Evolutionary conservation across 306 rosid species (phyloP).

Genomic region (Prosopis cineraria): DNA sequence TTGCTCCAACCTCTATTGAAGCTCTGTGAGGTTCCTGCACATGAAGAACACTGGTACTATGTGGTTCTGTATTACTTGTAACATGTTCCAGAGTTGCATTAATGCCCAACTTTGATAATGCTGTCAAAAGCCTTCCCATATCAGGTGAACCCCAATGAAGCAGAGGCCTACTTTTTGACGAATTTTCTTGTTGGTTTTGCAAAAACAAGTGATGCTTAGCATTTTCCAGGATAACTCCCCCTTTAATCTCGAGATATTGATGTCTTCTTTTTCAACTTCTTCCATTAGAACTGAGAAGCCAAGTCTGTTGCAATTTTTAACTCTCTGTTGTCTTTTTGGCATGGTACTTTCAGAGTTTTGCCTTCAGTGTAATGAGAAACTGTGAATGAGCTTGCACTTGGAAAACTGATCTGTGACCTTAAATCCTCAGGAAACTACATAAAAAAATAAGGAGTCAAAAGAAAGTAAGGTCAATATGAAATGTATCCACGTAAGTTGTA

Average conservation of each 20-base stretch:
- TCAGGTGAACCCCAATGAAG: conserved; percentile 61
- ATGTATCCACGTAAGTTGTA: not conserved
- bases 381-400: conserved; percentile 43
- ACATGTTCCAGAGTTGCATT: conserved; percentile 44
- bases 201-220: conserved; percentile 53
- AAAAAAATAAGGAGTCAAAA: conserved; percentile 5
- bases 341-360: conserved; percentile 49
- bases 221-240: conserved; percentile 57
- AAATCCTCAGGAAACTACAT: conserved; percentile 66
- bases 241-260: conserved; percentile 59
- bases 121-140: conserved; percentile 53
- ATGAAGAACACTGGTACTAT: conserved; percentile 31
- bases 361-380: conserved; percentile 59
- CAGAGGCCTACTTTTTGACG: conserved; percentile 40
- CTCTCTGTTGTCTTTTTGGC: conserved; percentile 48
- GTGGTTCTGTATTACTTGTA: conserved; percentile 34
- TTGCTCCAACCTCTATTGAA: conserved; percentile 57
- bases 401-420: conserved; percentile 37
- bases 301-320: conserved; percentile 60
- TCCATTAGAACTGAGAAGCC: conserved; percentile 68
- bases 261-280: conserved; percentile 51
- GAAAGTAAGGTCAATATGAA: not conserved
- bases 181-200: conserved; percentile 30
- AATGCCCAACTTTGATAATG: conserved; percentile 62
- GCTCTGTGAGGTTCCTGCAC: conserved; percentile 62